Evolutionary conservation across 1,139 yeast species (phyloP).

Genomic region (Nakaseomyces sp.): DNA sequence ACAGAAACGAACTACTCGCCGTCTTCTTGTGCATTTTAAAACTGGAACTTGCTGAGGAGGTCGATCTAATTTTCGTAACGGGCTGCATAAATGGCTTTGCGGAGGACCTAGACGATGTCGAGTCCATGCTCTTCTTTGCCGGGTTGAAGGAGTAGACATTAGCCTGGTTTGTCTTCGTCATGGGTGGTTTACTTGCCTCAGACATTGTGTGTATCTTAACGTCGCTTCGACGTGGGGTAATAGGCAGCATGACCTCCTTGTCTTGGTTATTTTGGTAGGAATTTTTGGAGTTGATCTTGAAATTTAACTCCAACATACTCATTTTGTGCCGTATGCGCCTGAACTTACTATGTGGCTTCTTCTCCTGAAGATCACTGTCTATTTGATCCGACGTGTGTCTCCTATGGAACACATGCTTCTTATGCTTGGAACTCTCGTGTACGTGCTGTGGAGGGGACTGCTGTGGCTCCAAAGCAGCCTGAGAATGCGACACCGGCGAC

Average conservation of each 20-base stretch:
- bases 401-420: constrained; percentile 1
- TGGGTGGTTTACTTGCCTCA: not conserved
- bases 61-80: not conserved
- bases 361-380: not conserved
- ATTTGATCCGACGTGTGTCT: constrained; percentile 3
- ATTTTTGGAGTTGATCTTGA: constrained; percentile 5
- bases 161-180: not conserved
- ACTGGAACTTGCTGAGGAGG: not conserved
- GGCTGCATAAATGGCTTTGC: not conserved
- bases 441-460: not conserved
- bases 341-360: constrained; percentile 8
- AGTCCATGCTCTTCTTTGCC: constrained; percentile 2
- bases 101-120: not conserved
- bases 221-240: not conserved
- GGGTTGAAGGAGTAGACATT: not conserved
- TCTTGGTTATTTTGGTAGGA: not conserved
- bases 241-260: not conserved
- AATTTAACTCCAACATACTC: constrained; percentile 10
- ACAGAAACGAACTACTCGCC: not conserved
- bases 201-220: constrained; percentile 1
- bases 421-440: constrained; percentile 1
- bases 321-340: constrained; percentile 11
- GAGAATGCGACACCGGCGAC: not conserved
- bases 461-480: not conserved
- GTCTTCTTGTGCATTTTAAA: not conserved